Base-by-base conservation (phyloP, 352 stramenopile species). In the Pythium vanterpoolii region DNA sequence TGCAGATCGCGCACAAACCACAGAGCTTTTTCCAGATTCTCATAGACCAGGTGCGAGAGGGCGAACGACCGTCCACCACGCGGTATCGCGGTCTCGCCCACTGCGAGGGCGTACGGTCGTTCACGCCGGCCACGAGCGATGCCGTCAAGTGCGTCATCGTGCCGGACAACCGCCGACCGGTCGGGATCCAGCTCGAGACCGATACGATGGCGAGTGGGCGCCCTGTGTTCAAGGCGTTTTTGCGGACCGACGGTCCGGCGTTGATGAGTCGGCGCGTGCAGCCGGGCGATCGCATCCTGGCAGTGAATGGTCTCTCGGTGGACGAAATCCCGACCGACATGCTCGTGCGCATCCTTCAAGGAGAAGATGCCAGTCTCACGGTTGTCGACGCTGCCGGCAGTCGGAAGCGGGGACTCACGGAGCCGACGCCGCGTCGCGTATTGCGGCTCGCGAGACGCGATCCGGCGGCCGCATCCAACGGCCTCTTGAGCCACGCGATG, bases 121-220 rank as follows among this genome's bases (percentile, higher is more conserved):
- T 56, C 14, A 49, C 43, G 4, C 40, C 38, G 4, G 4, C 47
- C 9, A 27, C 44, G n/a, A 46, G 28, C 21, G 34, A 50, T 16
- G 60, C 68, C 24, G 31, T 74, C 16, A 53, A 58, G 43, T 59
- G 19, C n/a, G 36, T 74, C 6, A 44, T 69, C 19, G 63, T 74
- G 16, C 55, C 63, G 5, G 63, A 74, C 56, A 74, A 66, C 28
- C 45, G 40, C 5, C 56, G 49, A 4, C 31, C 62, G 0, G 46
- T 75, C 1, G 69, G 69, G 3, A 64, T 79, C 18, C 61, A 69
- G 27, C 44, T 79, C 13, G 72, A 79, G 66, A 79, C 72, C 1
- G 72, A 79, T 30, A 56, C 73, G 51, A 23, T 58, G 30, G 54
- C 62, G 21, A 67, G 56, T 18, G 72, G 63, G 14, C 60, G 55